Evolutionary conservation across 2,329 filamentous ascomycete genomes (phyloP).

Genomic region (Gaeumannomyces sp.): DNA sequence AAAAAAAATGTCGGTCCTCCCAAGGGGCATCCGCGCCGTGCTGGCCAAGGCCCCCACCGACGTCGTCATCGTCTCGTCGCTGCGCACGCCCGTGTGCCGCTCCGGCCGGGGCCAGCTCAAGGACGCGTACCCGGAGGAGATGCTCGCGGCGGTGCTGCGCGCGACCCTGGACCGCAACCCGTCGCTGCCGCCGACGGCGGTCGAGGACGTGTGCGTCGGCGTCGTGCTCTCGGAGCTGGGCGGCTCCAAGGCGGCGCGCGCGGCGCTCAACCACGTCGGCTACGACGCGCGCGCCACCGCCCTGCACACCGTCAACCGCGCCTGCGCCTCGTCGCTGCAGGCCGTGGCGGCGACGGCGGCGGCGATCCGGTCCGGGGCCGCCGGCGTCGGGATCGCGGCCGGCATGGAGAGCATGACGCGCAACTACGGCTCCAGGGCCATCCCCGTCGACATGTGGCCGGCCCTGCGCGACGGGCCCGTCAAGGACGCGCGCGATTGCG

Average conservation of each 20-base stretch:
- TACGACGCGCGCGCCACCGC: conserved; percentile 60
- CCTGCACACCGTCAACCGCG: conserved; percentile 84
- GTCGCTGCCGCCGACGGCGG: conserved; percentile 59
- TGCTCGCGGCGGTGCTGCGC: conserved; percentile 61
- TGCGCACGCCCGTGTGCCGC: conserved; percentile 80
- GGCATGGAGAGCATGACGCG: conserved; percentile 96
- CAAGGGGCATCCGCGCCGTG: conserved; percentile 66
- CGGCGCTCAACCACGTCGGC: conserved; percentile 82
- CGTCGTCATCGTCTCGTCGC: conserved; percentile 81
- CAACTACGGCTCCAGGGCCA: conserved; percentile 81
- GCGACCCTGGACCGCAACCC: conserved; percentile 69
- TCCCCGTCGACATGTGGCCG: conserved; percentile 76
- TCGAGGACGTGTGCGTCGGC: conserved; percentile 80
- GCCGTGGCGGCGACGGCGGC: conserved; percentile 70
- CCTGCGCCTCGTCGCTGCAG: conserved; percentile 73
- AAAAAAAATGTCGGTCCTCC: conserved; percentile 25
- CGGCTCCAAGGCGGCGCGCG: conserved; percentile 82
- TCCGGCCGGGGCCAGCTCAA: conserved; percentile 78
- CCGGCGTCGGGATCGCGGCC: conserved; percentile 70
- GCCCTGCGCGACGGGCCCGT: conserved; percentile 52
- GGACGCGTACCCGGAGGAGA: conserved; percentile 85
- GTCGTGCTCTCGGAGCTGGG: conserved; percentile 88
- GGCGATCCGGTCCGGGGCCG: conserved; percentile 60
- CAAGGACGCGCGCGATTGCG: conserved; percentile 72
- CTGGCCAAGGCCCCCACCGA: conserved; percentile 75